Conservation (phyloP, 345 rosid genomes). For the Arabidopsis suecica region DNA sequence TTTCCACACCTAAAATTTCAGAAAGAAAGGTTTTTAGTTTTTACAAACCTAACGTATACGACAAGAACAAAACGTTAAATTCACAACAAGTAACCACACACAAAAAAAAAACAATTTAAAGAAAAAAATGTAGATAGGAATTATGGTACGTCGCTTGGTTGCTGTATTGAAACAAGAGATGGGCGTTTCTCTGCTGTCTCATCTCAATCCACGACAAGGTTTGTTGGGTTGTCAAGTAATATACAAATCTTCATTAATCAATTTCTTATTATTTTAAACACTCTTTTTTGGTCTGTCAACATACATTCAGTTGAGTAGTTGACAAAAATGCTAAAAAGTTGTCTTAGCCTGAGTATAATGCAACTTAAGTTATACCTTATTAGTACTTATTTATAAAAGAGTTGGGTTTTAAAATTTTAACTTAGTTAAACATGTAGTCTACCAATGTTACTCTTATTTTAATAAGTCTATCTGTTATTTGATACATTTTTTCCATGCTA, state of each 20-base stretch:
- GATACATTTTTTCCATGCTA: background rate
- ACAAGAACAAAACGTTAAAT: slow-evolving; percentile 38
- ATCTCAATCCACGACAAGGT: slow-evolving; percentile 39
- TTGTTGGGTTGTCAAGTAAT: slow-evolving; percentile 46
- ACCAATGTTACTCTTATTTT: background rate
- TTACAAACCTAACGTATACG: slow-evolving; percentile 30
- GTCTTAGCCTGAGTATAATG: too few species aligned
- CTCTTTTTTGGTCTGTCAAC: background rate
- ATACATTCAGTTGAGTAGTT: background rate
- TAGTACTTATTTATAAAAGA: background rate
- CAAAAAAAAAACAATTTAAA: background rate
- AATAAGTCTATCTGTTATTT: background rate
- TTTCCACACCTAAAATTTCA: background rate
- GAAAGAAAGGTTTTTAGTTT: slow-evolving; percentile 6
- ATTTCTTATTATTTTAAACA: background rate
- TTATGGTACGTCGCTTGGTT: slow-evolving; percentile 34
- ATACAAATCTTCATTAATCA: slow-evolving; percentile 9
- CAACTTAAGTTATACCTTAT: background rate
- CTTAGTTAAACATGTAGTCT: background rate
- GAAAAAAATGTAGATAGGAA: slow-evolving; percentile 25
- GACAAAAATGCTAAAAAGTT: too few species aligned
- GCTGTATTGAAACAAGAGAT: slow-evolving; percentile 41
- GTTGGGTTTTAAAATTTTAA: too few species aligned
- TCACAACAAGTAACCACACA: slow-evolving; percentile 27
- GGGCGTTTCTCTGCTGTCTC: slow-evolving; percentile 45